These are phyloP conservation scores for Solanum aculeatissimum DNA, from an alignment of 305 asterid species.

Conservation along the genomic window DNA sequence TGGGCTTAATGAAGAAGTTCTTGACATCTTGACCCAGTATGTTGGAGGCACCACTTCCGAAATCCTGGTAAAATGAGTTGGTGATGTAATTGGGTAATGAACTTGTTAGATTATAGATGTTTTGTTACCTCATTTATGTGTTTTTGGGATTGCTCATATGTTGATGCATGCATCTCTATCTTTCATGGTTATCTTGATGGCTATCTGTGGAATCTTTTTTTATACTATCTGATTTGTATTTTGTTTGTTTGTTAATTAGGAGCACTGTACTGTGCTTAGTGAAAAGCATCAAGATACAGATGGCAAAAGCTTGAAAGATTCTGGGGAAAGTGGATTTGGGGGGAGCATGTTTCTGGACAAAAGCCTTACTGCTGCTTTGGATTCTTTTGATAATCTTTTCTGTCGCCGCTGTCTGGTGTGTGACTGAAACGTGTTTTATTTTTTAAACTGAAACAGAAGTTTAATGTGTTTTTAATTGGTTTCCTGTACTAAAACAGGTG, in stretches of 20 bases:
- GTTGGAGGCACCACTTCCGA: constrained; percentile 78
- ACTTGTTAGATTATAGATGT: neutral
- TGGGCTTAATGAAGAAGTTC: constrained; percentile 46
- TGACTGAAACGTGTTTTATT: neutral
- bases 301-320: constrained; percentile 16
- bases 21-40: constrained; percentile 54
- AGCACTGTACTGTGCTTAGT: constrained; percentile 64
- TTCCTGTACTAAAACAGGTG: constrained; percentile 35
- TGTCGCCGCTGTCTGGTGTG: constrained; percentile 99
- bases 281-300: constrained; percentile 35
- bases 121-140: neutral
- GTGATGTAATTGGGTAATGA: neutral
- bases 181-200: neutral
- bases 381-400: constrained; percentile 85
- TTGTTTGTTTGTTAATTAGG: constrained; percentile 35
- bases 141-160: neutral
- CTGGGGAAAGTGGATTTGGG: constrained; percentile 30
- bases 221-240: neutral
- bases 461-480: constrained; percentile 5
- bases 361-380: constrained; percentile 74
- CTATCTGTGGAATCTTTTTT: neutral
- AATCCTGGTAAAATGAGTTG: constrained; percentile 50
- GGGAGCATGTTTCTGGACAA: constrained; percentile 38
- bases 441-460: neutral
- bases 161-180: neutral